Evolutionary conservation across 1,284 basidiomycete genomes (phyloP).

Genomic region (Ceratobasidium theobromae): DNA sequence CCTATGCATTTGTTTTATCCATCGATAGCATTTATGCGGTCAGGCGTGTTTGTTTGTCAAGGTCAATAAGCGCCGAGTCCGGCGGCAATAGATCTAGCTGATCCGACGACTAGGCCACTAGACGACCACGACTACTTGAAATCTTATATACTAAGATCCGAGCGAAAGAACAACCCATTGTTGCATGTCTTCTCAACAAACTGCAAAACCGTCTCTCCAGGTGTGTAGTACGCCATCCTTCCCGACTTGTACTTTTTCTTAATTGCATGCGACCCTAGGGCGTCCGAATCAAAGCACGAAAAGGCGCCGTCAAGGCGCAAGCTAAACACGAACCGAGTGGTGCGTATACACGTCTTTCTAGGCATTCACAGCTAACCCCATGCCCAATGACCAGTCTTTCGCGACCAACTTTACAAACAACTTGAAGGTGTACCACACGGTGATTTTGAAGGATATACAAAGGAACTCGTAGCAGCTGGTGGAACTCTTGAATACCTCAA

Average conservation of each 20-base stretch:
- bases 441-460: conserved; percentile 81
- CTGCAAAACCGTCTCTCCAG: conserved; percentile 34
- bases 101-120: conserved; percentile 5
- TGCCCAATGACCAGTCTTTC: conserved; percentile 65
- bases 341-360: conserved; percentile 41
- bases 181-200: conserved; percentile 33
- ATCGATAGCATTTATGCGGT: no score
- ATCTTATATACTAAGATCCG: conserved; percentile 16
- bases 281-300: conserved; percentile 85
- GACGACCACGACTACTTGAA: conserved; percentile 12
- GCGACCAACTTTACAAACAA: conserved; percentile 93
- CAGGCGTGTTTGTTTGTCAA: conserved; percentile 1
- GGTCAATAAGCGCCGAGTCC: conserved; percentile 18
- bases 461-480: conserved; percentile 88
- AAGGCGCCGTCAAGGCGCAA: conserved; percentile 82
- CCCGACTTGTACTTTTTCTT: background rate
- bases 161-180: conserved; percentile 17
- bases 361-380: conserved; percentile 6
- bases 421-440: conserved; percentile 80
- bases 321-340: conserved; percentile 85
- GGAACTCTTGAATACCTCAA: conserved; percentile 90
- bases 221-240: background rate
- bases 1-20: conserved; percentile 29
- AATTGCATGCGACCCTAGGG: conserved; percentile 47
- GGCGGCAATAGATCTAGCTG: conserved; percentile 2